Base-by-base conservation (phyloP, 371 early-diverging fungal species). In the Lichtheimia corymbifera region DNA sequence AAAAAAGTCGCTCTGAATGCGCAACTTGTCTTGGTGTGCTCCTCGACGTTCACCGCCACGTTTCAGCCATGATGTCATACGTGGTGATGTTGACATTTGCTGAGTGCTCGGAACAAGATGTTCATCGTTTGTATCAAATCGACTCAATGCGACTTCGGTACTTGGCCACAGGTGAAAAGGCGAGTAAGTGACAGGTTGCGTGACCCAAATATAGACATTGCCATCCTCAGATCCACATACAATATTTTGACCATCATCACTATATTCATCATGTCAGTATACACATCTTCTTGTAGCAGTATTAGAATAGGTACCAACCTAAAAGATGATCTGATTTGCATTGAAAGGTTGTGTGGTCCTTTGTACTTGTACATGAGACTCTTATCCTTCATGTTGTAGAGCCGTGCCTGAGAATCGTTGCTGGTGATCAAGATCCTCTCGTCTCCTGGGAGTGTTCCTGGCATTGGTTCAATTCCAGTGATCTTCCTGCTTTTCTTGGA, bases 141-240 rank as follows among this genome's bases (percentile, higher is more conserved):
- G 43, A 24, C 47, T 28, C 4, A 62, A 24, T 3, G 63, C 42
- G 14, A 56, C 63, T 27, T 55, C 56, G 5, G 63, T 56, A 9
- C 73, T 74, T 44, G 67, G 71, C 53, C 71, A 64, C 27, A 67
- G 64, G 20, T 70, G 74, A 30, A 74, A 78, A 7, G 80, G 77
- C 0, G 71, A 72, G 22, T 65, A 72, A 6, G 61, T 67, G 25
- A 71, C 68, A 51, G 76, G 75, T 22, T 84, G 80, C 13, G 88
- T 76, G 50, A 83, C 78, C 91, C 93, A 94, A 3, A 96, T 67
- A 70, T 88, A 91, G 1, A 92, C 80, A 44, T 84, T 74, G 22
- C 83, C 73, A 70, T 93, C 91, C 61, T 96, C 95, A 11, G 92
- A 91, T 11, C 93, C 94, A 61, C 88, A 86, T 18, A 95, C 80